phyloP scores from a whole-genome alignment of 2,329 filamentous ascomycete genomes.

The Sarocladiaceae sp. region DNA sequence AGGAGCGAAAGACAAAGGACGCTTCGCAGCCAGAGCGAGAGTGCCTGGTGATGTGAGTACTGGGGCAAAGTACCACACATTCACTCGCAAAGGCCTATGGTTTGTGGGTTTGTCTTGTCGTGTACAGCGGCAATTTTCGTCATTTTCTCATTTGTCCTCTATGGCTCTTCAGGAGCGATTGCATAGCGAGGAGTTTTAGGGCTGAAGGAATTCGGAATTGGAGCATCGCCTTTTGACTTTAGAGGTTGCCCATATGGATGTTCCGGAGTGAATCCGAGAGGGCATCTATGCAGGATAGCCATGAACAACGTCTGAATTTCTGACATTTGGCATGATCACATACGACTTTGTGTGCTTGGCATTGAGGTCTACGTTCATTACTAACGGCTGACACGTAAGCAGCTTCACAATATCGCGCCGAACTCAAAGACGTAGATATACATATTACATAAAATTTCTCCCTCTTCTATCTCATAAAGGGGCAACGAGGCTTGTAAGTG shows the following conservation, averaged over 20 bases:
- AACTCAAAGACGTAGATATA: neutral
- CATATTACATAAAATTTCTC: slow-evolving; percentile 4
- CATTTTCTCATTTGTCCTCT: neutral
- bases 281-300: no score
- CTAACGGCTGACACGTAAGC: no score
- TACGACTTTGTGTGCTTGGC: neutral
- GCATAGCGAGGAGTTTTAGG: slow-evolving; percentile 6
- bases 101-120: no score
- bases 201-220: neutral
- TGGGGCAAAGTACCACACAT: no score
- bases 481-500: no score
- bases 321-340: neutral
- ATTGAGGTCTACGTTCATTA: no score
- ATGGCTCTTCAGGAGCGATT: neutral
- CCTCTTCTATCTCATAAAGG: slow-evolving; percentile 3
- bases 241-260: no score
- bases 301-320: neutral
- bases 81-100: no score
- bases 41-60: slow-evolving; percentile 42
- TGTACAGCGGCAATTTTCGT: no score
- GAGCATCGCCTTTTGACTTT: no score
- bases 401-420: no score
- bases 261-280: no score
- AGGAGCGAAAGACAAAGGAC: slow-evolving; percentile 30
- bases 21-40: slow-evolving; percentile 39